Base-by-base conservation (phyloP, 805 yeast genomes). In the Kazachstania kunashirensis region DNA sequence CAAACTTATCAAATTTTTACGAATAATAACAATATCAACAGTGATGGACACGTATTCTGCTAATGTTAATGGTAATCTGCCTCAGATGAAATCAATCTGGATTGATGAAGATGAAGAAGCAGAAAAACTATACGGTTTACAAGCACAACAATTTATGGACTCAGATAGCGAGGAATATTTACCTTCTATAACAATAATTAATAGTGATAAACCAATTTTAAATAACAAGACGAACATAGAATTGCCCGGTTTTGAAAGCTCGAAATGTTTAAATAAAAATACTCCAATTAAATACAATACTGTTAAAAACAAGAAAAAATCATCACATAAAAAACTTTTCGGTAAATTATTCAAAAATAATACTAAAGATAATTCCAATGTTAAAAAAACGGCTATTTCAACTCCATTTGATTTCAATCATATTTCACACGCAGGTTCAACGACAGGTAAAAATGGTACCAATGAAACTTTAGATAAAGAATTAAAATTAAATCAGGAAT, bases 1-100 rank as follows among this genome's bases (percentile, higher is more conserved):
- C n/a, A n/a, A n/a, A n/a, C n/a, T n/a, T n/a, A 21, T 26, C 29
- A 4, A 26, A 26, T 9, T 6, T 10, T 26, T n/a, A n/a, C n/a
- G n/a, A n/a, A 6, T n/a, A n/a, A n/a, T n/a, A n/a, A n/a, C n/a
- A n/a, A n/a, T n/a, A n/a, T n/a, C n/a, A n/a, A n/a, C n/a, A n/a
- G n/a, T n/a, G n/a, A n/a, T n/a, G n/a, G n/a, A n/a, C n/a, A n/a
- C n/a, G n/a, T n/a, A n/a, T n/a, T n/a, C n/a, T n/a, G n/a, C n/a
- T n/a, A n/a, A n/a, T n/a, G n/a, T n/a, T n/a, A 26, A 26, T 14
- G 13, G 13, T n/a, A n/a, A 34, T 11, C 21, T 55, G 24, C 62
- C 59, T 18, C 58, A 52, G 40, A 63, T 65, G 65, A 61, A 57
- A 41, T 63, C 68, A 24, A 64, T 65, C 35, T 65, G 69, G 69